Evolutionary conservation across 1,139 yeast genomes (phyloP).

Genomic region (Saccharomyces hybrid): DNA sequence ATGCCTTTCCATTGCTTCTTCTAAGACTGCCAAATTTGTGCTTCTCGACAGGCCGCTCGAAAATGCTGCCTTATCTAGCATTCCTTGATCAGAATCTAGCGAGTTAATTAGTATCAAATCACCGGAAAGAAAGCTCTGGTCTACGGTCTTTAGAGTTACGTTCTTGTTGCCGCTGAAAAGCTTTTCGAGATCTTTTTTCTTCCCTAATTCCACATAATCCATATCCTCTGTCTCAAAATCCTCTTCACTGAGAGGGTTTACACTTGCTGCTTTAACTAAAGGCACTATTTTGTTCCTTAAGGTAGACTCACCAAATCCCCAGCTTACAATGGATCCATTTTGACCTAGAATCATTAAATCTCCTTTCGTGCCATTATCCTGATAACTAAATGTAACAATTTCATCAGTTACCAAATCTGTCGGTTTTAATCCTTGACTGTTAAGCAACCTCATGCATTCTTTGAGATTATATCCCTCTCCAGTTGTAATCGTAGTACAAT

Average conservation of each 20-base stretch:
- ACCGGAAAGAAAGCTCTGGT: constrained; percentile 41
- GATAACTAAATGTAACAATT: constrained; percentile 44
- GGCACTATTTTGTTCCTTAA: constrained; percentile 40
- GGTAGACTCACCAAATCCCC: constrained; percentile 59
- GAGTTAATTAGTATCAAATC: constrained; percentile 64
- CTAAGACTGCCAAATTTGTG: constrained; percentile 75
- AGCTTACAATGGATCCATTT: constrained; percentile 72
- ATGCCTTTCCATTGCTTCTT: constrained; percentile 61
- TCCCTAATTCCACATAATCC: constrained; percentile 62
- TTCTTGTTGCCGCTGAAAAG: neutral
- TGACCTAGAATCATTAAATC: constrained; percentile 55
- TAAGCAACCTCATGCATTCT: constrained; percentile 36
- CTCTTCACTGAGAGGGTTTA: constrained; percentile 38
- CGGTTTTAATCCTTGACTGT: constrained; percentile 20
- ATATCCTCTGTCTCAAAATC: constrained; percentile 72
- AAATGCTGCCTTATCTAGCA: constrained; percentile 79
- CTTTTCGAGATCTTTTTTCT: constrained; percentile 7
- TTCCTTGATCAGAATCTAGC: constrained; percentile 37
- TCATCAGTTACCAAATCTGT: constrained; percentile 57
- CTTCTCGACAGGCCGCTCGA: constrained; percentile 82
- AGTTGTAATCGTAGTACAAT: constrained; percentile 60
- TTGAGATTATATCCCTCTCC: constrained; percentile 60
- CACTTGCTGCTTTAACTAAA: constrained; percentile 41
- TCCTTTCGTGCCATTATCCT: constrained; percentile 28
- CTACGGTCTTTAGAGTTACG: constrained; percentile 13